phyloP scores from a whole-genome alignment of 768 basidiomycete species.

The Russula brevipes region DNA sequence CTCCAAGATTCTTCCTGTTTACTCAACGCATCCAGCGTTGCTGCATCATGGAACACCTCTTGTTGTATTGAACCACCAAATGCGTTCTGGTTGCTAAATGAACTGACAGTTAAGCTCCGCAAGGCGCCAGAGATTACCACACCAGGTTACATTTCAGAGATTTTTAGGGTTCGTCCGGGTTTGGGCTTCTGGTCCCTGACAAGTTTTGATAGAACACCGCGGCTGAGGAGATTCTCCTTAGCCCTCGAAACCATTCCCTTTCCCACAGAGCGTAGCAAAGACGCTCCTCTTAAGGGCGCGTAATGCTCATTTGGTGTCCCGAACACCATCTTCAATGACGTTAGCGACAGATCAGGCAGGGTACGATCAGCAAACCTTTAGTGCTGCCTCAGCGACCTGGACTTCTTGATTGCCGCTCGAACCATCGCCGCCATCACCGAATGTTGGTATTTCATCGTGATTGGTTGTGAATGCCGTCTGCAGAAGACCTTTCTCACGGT shows the following conservation, averaged over 20 bases:
- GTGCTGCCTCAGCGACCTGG: conserved; percentile 56
- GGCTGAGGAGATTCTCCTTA: conserved; percentile 53
- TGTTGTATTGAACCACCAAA: conserved; percentile 57
- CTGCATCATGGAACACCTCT: conserved; percentile 70
- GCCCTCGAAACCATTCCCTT: conserved; percentile 52
- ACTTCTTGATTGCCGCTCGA: conserved; percentile 36
- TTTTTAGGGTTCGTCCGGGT: conserved; percentile 71
- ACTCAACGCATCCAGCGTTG: conserved; percentile 53
- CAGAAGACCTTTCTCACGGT: conserved; percentile 63
- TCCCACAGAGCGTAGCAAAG: conserved; percentile 52
- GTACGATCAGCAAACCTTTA: conserved; percentile 49
- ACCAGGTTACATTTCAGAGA: conserved; percentile 58
- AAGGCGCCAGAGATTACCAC: neutral
- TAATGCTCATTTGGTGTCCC: conserved; percentile 69
- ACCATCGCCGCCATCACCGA: conserved; percentile 18
- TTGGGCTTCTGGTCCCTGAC: conserved; percentile 56
- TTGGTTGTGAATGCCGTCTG: conserved; percentile 50
- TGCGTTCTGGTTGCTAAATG: conserved; percentile 57
- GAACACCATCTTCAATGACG: conserved; percentile 58
- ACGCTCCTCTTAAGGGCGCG: conserved; percentile 51
- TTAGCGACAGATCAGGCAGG: neutral
- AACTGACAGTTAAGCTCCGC: neutral
- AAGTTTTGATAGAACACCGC: conserved; percentile 62
- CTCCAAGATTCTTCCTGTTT: conserved; percentile 50
- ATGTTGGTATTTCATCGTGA: conserved; percentile 37